phyloP scores from a whole-genome alignment of 148 eudicot species.

The Linanthus parryae region DNA sequence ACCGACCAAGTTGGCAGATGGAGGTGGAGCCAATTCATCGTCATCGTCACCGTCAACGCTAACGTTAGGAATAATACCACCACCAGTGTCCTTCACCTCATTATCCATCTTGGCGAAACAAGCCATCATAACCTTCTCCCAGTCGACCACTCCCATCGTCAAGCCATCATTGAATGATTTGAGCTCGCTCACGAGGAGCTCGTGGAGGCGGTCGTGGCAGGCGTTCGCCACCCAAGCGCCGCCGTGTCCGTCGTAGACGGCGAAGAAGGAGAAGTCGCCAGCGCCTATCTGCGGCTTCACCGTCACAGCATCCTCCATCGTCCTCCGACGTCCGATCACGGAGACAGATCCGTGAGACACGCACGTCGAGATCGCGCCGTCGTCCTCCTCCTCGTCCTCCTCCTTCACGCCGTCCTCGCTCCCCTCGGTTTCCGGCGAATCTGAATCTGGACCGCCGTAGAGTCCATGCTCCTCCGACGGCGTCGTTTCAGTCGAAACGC shows the following conservation, averaged over 20 bases:
- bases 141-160: conserved; percentile 24
- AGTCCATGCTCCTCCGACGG: too few relatives aligned
- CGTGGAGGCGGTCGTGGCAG: conserved; percentile 50
- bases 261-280: not conserved
- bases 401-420: not conserved
- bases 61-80: conserved; percentile 17
- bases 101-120: conserved; percentile 51
- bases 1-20: too few relatives aligned
- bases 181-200: conserved; percentile 44
- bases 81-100: conserved; percentile 34
- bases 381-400: not conserved
- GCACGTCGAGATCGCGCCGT: not conserved
- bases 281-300: not conserved
- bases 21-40: too few relatives aligned
- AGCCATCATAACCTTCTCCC: conserved; percentile 34
- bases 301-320: conserved; percentile 2
- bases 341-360: conserved; percentile 1
- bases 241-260: conserved; percentile 1
- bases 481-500: too few relatives aligned
- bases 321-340: conserved; percentile 8
- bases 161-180: conserved; percentile 22
- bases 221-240: conserved; percentile 42
- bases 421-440: too few relatives aligned
- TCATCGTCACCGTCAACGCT: not conserved
- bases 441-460: too few relatives aligned